Base-by-base conservation (phyloP, 1,139 yeast genomes). In the Eremothecium coryli region DNA sequence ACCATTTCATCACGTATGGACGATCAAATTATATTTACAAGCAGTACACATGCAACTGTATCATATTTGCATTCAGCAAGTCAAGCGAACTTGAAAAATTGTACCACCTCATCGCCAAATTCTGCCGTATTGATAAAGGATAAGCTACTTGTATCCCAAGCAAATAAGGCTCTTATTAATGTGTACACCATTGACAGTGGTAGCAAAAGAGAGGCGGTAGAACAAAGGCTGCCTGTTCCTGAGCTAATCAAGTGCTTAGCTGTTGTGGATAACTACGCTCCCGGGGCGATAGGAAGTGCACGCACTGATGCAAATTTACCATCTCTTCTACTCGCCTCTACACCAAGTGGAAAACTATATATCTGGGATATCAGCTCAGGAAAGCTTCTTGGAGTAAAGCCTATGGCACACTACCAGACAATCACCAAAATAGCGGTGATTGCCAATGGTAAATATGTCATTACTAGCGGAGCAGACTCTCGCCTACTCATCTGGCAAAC, bases 321-420 rank as follows among this genome's bases (percentile, higher is more conserved):
- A 10, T 84, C 84, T 75, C 60, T 88, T 25, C 68, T 43, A 84
- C 86, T 35, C 68, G 90, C 33, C 56, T 65, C 39, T 53, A 78
- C 58, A 1, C 48, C 48, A 24, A 39, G 56, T 11, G 98, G 97
- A 10, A 72, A 78, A 48, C 47, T 90, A 15, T 82, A 81, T 51
- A 57, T 88, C 3, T 90, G 98, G 97, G 95, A 84, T 47, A 51
- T 85, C 35, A 57, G 68, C n/a, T 78, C 93, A 3, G 96, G 98
- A 1, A 63, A 74, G 31, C 64, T 90, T 38, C 50, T 88, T 23
- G 68, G 73, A 41, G 90, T 76, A 7, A 75, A 74, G 49, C 90
- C 84, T 34, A 50, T 54, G 46, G 80, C 85, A 1, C 98, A 90
- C 61, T 90, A 85, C 58, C 96, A 88, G 58, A 68, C 70, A 5